These are phyloP conservation scores for Trametes cubensis DNA, from an alignment of 768 basidiomycete species.

Conservation along the genomic window DNA sequence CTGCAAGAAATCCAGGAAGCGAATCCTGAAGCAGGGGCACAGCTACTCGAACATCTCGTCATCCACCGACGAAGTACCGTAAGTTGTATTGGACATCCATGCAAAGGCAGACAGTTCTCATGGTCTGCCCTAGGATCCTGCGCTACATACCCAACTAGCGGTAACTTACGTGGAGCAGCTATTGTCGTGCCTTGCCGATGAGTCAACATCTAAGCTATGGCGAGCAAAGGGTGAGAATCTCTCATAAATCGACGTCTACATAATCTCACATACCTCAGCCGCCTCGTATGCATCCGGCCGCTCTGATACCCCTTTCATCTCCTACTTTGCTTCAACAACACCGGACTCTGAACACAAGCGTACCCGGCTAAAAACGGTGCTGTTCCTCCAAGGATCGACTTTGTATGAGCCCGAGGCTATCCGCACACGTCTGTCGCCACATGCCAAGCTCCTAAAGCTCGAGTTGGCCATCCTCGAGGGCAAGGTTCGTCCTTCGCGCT, in stretches of 20 bases:
- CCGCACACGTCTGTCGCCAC: conserved; percentile 46
- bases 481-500: conserved; percentile 51
- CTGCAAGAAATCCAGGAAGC: conserved; percentile 59
- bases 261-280: conserved; percentile 20
- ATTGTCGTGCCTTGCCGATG: conserved; percentile 49
- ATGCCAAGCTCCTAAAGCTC: conserved; percentile 59
- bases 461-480: conserved; percentile 81
- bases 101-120: not conserved
- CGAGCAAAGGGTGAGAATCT: conserved; percentile 65
- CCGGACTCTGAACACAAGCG: conserved; percentile 78
- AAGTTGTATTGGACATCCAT: conserved; percentile 26
- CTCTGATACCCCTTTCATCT: conserved; percentile 52
- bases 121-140: conserved; percentile 47
- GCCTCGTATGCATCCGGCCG: conserved; percentile 34
- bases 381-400: conserved; percentile 79
- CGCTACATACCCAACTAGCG: conserved; percentile 71
- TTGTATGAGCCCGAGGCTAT: conserved; percentile 61
- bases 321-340: conserved; percentile 82
- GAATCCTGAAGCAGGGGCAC: conserved; percentile 61
- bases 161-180: conserved; percentile 57
- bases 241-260: not conserved
- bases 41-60: conserved; percentile 82
- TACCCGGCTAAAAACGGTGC: conserved; percentile 68
- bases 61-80: conserved; percentile 67
- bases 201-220: conserved; percentile 65